These are phyloP conservation scores for Melanomma pulvis-pyrius DNA, from an alignment of 495 filamentous ascomycete genomes.

Conservation along the genomic window DNA sequence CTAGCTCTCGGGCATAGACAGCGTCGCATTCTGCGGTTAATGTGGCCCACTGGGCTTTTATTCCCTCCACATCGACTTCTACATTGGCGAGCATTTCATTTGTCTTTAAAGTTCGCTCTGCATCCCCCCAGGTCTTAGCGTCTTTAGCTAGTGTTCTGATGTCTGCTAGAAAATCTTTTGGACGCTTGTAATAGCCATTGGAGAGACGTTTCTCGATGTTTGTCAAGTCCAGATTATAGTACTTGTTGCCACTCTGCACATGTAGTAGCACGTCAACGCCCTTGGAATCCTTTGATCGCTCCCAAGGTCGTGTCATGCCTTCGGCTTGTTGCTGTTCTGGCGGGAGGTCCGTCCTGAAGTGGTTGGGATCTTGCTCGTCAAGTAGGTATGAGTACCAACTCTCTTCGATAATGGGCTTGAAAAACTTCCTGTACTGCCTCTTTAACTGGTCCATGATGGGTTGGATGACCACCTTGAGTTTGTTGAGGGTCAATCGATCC, in stretches of 20 bases:
- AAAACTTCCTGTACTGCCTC: constrained; percentile 79
- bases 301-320: constrained; percentile 66
- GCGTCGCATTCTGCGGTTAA: constrained; percentile 70
- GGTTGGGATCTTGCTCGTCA: constrained; percentile 79
- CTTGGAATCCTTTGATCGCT: constrained; percentile 71
- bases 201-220: constrained; percentile 92
- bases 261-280: constrained; percentile 73
- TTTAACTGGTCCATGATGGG: constrained; percentile 95
- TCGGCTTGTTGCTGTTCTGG: constrained; percentile 58
- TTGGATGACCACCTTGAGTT: constrained; percentile 83
- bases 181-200: constrained; percentile 91
- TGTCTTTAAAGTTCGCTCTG: constrained; percentile 76
- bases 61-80: constrained; percentile 79
- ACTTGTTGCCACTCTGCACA: constrained; percentile 74
- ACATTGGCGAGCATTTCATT: constrained; percentile 90
- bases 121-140: constrained; percentile 70
- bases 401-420: constrained; percentile 74
- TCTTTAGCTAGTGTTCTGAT: constrained; percentile 82
- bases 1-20: constrained; percentile 72
- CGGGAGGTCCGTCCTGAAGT: constrained; percentile 74
- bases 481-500: constrained; percentile 78
- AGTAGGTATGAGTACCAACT: constrained; percentile 74
- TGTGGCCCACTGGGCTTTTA: constrained; percentile 65
- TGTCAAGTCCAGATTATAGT: constrained; percentile 89
- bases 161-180: constrained; percentile 83